Evolutionary conservation across 768 basidiomycete genomes (phyloP), one percentile per base, ranked within the genome.

Genomic region (Cubamyces lactineus): DNA sequence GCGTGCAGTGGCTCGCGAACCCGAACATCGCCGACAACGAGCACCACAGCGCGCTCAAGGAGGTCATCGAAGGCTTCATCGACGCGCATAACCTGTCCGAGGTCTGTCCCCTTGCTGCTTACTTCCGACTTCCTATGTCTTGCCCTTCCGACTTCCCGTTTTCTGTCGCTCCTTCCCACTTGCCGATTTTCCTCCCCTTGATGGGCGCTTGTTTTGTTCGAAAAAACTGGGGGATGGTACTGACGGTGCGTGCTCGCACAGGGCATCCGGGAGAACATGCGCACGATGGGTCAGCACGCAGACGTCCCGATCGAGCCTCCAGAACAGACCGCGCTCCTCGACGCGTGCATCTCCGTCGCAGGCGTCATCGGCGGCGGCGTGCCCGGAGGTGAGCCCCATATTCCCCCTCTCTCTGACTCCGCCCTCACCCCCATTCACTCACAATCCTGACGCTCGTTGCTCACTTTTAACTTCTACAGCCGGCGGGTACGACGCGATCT

Each of bases 401-500:
- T 34, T 56, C 40, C 16, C 41, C 19, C 43, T 21, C 12, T 28
- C 43, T 28, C 54, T 11, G 19, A 38, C 45, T 23, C 23, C n/a
- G 6, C 17, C 45, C 8, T 19, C n/a, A 11, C 5, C 21, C 12
- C 5, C 47, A 7, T 17, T 12, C 17, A 9, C 4, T 3, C 41
- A 42, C 41, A 15, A 5, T 42, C 42, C 42, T 1, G 4, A 34
- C 34, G 3, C 42, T 16, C 19, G 6, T 43, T 34, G 34, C 5
- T 34, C 1, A 34, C 21, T 56, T 41, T n/a, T n/a, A 24, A 19
- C 24, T n/a, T 8, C 50, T 23, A 56, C 66, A 98, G 97, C 97
- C 54, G 97, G 97, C 11, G 97, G 97, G 1, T 98, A 92, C 74
- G 97, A 99, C 71, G 97, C 97, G 7, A 84, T 98, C 61, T 98